Conservation (phyloP, 228 moss, liverwort and hornwort genomes). For the Sphagnum magellanicum region DNA sequence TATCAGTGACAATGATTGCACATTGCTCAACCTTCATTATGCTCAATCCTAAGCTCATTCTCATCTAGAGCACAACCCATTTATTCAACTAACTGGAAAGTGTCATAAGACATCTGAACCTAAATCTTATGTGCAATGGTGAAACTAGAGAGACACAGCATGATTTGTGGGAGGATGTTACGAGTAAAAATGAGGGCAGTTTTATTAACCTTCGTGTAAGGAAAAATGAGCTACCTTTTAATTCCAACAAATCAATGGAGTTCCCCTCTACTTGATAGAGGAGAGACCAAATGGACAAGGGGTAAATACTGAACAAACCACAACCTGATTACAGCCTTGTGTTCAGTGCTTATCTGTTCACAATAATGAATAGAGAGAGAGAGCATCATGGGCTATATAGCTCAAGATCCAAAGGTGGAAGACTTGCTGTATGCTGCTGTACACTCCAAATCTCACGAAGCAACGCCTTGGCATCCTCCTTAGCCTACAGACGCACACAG, state of each 20-base stretch:
- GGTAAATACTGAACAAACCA: background rate
- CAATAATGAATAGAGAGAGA: background rate
- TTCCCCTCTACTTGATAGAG: background rate
- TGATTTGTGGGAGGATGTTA: background rate
- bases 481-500: constrained; percentile 32
- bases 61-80: no score
- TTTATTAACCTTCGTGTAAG: background rate
- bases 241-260: background rate
- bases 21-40: no score
- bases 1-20: no score
- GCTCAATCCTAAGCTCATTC: no score
- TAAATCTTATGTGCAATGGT: no score
- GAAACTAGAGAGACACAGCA: no score
- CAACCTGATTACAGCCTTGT: background rate
- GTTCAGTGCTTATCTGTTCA: background rate
- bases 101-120: no score
- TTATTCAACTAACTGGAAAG: no score
- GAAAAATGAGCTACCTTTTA: background rate
- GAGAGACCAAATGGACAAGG: background rate
- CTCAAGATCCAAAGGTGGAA: constrained; percentile 73
- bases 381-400: constrained; percentile 41
- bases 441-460: constrained; percentile 91
- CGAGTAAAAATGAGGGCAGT: background rate
- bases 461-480: constrained; percentile 94
- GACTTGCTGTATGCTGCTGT: constrained; percentile 66